These are phyloP conservation scores for Claviceps sp. DNA, from an alignment of 2,329 filamentous ascomycete genomes.

Conservation along the genomic window DNA sequence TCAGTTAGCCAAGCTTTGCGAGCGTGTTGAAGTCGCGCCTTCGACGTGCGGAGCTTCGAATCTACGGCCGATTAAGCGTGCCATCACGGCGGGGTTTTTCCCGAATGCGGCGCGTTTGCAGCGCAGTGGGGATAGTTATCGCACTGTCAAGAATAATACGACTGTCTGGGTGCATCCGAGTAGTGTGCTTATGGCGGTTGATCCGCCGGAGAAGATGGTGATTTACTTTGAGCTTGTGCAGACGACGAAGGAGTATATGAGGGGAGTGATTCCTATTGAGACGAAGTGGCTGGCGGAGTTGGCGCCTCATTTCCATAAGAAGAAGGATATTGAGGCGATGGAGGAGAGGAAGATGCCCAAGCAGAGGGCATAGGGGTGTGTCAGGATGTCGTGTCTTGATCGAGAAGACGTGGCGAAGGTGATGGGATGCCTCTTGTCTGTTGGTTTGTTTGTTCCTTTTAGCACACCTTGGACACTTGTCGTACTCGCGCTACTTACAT, in stretches of 20 bases:
- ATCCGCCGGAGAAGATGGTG: constrained; percentile 68
- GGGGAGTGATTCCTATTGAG: constrained; percentile 73
- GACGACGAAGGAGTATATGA: constrained; percentile 86
- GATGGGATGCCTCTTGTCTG: too few relatives aligned
- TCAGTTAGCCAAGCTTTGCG: constrained; percentile 82
- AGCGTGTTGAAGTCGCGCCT: constrained; percentile 73
- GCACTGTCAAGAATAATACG: constrained; percentile 81
- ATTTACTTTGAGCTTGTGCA: constrained; percentile 76
- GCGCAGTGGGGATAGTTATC: constrained; percentile 73
- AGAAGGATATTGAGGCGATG: constrained; percentile 71
- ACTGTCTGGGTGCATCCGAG: constrained; percentile 88
- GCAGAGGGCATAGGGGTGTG: constrained; percentile 9
- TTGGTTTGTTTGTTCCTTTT: too few relatives aligned
- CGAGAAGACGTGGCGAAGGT: too few relatives aligned
- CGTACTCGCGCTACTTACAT: too few relatives aligned
- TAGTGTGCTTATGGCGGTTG: constrained; percentile 62
- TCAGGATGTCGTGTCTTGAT: not conserved
- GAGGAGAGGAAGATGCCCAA: constrained; percentile 55
- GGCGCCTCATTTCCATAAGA: constrained; percentile 90
- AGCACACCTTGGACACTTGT: too few relatives aligned
- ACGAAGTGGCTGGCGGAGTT: constrained; percentile 76
- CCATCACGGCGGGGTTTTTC: constrained; percentile 87
- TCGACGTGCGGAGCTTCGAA: constrained; percentile 59
- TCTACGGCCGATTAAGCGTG: constrained; percentile 64
- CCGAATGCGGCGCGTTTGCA: constrained; percentile 78